These are phyloP conservation scores for Paramecium biaurelia DNA, from an alignment of 73 alveolate genomes.

Conservation along the genomic window DNA sequence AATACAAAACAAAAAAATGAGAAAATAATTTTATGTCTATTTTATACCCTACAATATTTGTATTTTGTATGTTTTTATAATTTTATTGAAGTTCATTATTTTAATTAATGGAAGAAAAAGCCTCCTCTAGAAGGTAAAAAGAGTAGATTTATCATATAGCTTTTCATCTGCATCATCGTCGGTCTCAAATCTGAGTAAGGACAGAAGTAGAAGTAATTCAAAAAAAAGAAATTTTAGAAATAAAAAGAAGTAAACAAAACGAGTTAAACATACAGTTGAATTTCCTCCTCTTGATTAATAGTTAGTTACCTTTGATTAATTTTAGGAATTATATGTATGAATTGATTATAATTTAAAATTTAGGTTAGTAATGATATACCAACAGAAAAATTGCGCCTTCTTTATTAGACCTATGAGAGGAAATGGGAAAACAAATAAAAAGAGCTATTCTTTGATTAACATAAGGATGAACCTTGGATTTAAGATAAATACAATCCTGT, in stretches of 20 bases:
- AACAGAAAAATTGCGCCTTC: not conserved
- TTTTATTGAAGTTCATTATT: not conserved
- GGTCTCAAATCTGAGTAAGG: not conserved
- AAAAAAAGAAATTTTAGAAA: slow-evolving; percentile 40
- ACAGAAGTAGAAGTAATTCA: slow-evolving; percentile 31
- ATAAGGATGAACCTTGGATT: slow-evolving; percentile 35
- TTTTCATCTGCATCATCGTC: slow-evolving; percentile 12
- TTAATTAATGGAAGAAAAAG: not conserved
- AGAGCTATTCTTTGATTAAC: slow-evolving; percentile 32
- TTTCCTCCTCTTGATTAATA: not conserved
- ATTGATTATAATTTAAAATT: not conserved
- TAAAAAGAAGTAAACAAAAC: not conserved
- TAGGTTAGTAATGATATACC: not conserved
- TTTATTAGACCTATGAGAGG: not conserved
- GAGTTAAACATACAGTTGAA: not conserved
- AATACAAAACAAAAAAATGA: not conserved
- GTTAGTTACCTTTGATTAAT: not conserved
- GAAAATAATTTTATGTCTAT: not conserved
- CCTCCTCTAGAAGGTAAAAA: slow-evolving; percentile 43
- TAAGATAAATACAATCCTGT: slow-evolving; percentile 32
- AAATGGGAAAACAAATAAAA: slow-evolving; percentile 23
- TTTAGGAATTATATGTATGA: slow-evolving; percentile 34
- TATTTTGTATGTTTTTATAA: not conserved
- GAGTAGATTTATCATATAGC: not conserved
- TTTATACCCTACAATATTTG: not conserved